phyloP scores from a whole-genome alignment of 495 filamentous ascomycete species.

The Hypoxylon fragiforme region DNA sequence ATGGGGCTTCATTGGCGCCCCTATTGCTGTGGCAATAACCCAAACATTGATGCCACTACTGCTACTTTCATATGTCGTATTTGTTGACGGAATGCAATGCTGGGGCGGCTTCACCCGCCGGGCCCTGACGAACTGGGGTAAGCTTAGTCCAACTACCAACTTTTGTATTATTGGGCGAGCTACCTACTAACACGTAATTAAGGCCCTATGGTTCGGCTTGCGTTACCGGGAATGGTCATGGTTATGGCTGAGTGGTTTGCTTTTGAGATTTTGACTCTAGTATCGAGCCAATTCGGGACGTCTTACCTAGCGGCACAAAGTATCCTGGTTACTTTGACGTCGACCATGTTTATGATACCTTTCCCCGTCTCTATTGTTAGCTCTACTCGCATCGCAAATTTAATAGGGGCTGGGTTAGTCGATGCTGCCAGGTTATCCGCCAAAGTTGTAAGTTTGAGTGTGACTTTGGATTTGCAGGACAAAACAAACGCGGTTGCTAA shows the following conservation, averaged over 20 bases:
- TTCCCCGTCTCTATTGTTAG: slow-evolving; percentile 65
- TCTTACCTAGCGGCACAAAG: slow-evolving; percentile 67
- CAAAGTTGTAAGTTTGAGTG: slow-evolving; percentile 57
- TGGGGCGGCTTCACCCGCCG: slow-evolving; percentile 79
- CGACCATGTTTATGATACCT: slow-evolving; percentile 62
- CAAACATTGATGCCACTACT: slow-evolving; percentile 79
- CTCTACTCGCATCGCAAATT: slow-evolving; percentile 66
- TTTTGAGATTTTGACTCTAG: slow-evolving; percentile 78
- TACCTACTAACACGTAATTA: slow-evolving; percentile 12
- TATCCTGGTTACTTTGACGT: slow-evolving; percentile 57
- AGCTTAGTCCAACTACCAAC: slow-evolving; percentile 4
- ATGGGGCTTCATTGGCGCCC: slow-evolving; percentile 82
- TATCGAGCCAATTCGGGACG: slow-evolving; percentile 70
- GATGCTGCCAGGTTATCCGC: slow-evolving; percentile 72
- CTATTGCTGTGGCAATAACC: slow-evolving; percentile 79
- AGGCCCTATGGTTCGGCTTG: slow-evolving; percentile 78
- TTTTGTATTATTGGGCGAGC: neutral
- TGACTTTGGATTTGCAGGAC: neutral
- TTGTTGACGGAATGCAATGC: slow-evolving; percentile 75
- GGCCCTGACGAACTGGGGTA: slow-evolving; percentile 77
- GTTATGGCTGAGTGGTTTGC: slow-evolving; percentile 89
- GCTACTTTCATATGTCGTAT: slow-evolving; percentile 74
- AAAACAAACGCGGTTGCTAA: slow-evolving; percentile 13
- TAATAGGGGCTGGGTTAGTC: slow-evolving; percentile 69
- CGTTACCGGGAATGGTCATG: slow-evolving; percentile 85